These are phyloP conservation scores for Phytophthora multivora DNA, from an alignment of 352 stramenopile species.

Conservation along the genomic window DNA sequence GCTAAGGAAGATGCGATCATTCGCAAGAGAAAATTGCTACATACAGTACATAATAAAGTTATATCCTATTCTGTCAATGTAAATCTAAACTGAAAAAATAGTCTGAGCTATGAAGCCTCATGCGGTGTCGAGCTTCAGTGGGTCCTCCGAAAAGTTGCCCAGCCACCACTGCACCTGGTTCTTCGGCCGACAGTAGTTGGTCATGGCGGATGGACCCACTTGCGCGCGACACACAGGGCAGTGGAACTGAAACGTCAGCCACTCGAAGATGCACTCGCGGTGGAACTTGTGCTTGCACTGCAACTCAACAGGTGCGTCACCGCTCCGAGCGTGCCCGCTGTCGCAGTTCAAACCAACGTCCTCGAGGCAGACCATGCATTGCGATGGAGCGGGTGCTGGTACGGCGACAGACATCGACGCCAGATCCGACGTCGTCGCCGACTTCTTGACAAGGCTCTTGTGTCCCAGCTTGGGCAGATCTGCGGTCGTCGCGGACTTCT, in stretches of 20 bases:
- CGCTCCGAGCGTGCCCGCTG: constrained; percentile 21
- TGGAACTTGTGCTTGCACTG: constrained; percentile 76
- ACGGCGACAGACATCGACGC: constrained; percentile 22
- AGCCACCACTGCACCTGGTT: constrained; percentile 71
- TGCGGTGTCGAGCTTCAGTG: constrained; percentile 13
- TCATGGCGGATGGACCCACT: constrained; percentile 54
- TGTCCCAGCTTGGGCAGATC: constrained; percentile 35
- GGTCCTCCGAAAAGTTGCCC: constrained; percentile 57
- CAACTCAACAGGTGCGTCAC: constrained; percentile 42
- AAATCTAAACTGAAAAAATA: too few relatives aligned
- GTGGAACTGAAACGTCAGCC: constrained; percentile 72
- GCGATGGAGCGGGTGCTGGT: constrained; percentile 21
- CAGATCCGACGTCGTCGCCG: constrained; percentile 32
- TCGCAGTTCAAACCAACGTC: constrained; percentile 25
- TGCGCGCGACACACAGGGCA: constrained; percentile 68
- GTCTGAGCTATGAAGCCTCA: too few relatives aligned
- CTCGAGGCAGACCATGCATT: constrained; percentile 49
- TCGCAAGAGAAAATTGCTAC: too few relatives aligned
- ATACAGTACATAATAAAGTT: too few relatives aligned
- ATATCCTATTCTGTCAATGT: too few relatives aligned
- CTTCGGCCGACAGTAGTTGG: constrained; percentile 64
- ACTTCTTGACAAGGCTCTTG: constrained; percentile 34
- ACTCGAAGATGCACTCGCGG: constrained; percentile 78
- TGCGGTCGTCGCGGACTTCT: constrained; percentile 37
- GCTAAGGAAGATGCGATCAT: too few relatives aligned